Conservation (phyloP, 202 grass and related monocot species). For the Zizania palustris region DNA sequence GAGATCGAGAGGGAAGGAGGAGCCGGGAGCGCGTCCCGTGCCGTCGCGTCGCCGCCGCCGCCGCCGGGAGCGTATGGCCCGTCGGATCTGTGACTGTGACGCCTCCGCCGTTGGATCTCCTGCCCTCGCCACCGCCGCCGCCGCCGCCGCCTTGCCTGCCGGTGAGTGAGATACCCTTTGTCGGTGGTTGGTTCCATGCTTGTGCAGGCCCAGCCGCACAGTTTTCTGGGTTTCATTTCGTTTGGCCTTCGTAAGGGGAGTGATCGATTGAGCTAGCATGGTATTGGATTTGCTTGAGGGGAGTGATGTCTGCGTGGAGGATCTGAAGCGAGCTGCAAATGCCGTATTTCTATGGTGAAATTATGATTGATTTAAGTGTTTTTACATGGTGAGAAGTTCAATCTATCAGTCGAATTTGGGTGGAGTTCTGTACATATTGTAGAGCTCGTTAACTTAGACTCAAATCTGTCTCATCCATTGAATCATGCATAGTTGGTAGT, state of each 20-base stretch:
- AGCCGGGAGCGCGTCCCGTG: no score
- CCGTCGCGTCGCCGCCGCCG: no score
- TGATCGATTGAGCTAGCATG: not conserved
- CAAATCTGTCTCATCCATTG: not conserved
- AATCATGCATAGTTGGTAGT: not conserved
- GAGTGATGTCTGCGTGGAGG: not conserved
- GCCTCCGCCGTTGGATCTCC: not conserved
- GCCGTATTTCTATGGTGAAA: not conserved
- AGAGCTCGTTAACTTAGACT: not conserved
- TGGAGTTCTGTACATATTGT: not conserved
- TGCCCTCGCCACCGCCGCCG: not conserved
- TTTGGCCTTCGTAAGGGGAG: not conserved
- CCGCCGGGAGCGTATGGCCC: no score
- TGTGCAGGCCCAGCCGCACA: not conserved
- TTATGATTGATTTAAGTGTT: not conserved
- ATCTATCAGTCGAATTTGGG: not conserved
- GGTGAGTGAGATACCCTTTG: not conserved
- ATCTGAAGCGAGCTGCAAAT: not conserved
- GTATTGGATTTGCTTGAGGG: not conserved
- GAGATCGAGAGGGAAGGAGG: no score
- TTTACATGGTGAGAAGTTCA: not conserved
- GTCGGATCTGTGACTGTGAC: constrained; percentile 12
- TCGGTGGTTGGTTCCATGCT: not conserved
- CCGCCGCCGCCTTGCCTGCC: not conserved
- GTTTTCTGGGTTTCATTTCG: not conserved